Evolutionary conservation across 2,329 filamentous ascomycete genomes (phyloP).

Genomic region (Raffaelea albimanens): DNA sequence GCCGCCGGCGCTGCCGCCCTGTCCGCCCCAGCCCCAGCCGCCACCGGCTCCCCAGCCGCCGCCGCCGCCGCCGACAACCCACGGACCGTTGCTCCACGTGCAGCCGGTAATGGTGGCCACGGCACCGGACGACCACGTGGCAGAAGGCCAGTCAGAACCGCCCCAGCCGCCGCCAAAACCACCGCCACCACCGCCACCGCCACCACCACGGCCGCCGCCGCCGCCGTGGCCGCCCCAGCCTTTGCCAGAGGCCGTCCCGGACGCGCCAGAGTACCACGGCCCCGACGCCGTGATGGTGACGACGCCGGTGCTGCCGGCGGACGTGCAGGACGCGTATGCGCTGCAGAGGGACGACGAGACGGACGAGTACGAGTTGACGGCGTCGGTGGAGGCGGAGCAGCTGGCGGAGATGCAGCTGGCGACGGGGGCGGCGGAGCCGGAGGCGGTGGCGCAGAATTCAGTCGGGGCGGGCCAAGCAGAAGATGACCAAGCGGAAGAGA

Average conservation of each 20-base stretch:
- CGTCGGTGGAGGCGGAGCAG: constrained; percentile 21
- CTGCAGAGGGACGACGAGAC: constrained; percentile 32
- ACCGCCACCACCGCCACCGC: constrained; percentile 3
- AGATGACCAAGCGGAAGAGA: constrained; percentile 28
- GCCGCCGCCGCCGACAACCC: constrained; percentile 28
- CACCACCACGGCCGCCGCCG: constrained; percentile 3
- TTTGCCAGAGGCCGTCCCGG: not conserved
- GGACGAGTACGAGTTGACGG: constrained; percentile 20
- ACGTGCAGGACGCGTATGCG: constrained; percentile 27
- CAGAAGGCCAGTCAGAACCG: not conserved
- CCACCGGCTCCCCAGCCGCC: constrained; percentile 22
- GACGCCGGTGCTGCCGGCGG: constrained; percentile 27
- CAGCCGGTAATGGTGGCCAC: constrained; percentile 32
- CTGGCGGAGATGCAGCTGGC: constrained; percentile 19
- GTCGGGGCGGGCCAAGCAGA: constrained; percentile 22
- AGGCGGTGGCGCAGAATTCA: constrained; percentile 18
- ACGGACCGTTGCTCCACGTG: constrained; percentile 29
- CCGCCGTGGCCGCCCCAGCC: constrained; percentile 2
- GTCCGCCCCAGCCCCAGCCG: constrained; percentile 23
- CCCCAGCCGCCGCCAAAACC: not conserved
- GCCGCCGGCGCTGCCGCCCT: constrained; percentile 29
- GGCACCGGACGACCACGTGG: constrained; percentile 5
- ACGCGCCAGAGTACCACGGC: constrained; percentile 18
- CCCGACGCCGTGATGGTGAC: constrained; percentile 28
- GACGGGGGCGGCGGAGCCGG: constrained; percentile 15